Evolutionary conservation across 2,329 filamentous ascomycete genomes (phyloP).

Genomic region (Fonsecaea pugnacius): DNA sequence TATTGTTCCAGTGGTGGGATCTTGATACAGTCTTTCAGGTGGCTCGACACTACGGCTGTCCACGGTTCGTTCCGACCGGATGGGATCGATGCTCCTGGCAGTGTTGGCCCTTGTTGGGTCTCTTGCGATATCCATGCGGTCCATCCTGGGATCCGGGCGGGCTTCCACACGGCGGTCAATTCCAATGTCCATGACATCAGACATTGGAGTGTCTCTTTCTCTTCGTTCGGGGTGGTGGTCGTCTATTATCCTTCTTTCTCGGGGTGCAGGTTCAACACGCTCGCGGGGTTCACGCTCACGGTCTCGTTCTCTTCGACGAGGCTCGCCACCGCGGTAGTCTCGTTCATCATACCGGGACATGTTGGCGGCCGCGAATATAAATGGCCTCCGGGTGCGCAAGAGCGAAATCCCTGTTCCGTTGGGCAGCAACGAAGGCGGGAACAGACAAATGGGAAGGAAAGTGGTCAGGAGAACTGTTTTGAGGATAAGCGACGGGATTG

Average conservation of each 20-base stretch:
- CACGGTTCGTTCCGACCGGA: conserved; percentile 25
- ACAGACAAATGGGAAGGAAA: conserved; percentile 31
- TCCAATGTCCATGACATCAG: conserved; percentile 28
- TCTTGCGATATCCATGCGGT: conserved; percentile 22
- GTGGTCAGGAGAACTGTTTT: conserved; percentile 24
- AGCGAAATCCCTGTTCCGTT: conserved; percentile 27
- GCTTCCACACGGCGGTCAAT: conserved; percentile 25
- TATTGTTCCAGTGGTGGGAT: conserved; percentile 31
- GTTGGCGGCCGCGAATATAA: conserved; percentile 26
- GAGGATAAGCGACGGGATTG: conserved; percentile 28
- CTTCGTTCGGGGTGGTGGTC: conserved; percentile 21
- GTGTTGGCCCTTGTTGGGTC: conserved; percentile 30
- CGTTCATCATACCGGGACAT: conserved; percentile 35
- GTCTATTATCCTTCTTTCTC: conserved; percentile 32
- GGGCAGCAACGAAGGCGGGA: conserved; percentile 30
- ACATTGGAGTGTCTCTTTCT: conserved; percentile 31
- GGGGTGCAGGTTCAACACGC: conserved; percentile 23
- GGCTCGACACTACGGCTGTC: conserved; percentile 26
- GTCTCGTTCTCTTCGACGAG: conserved; percentile 30
- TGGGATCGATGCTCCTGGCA: conserved; percentile 26
- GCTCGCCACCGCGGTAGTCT: conserved; percentile 30
- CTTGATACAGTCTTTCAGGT: conserved; percentile 21
- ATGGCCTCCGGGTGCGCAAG: conserved; percentile 15
- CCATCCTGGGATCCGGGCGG: conserved; percentile 16
- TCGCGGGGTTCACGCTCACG: conserved; percentile 16